Base-by-base conservation (phyloP, 306 rosid species). In the Luffa acutangula region DNA sequence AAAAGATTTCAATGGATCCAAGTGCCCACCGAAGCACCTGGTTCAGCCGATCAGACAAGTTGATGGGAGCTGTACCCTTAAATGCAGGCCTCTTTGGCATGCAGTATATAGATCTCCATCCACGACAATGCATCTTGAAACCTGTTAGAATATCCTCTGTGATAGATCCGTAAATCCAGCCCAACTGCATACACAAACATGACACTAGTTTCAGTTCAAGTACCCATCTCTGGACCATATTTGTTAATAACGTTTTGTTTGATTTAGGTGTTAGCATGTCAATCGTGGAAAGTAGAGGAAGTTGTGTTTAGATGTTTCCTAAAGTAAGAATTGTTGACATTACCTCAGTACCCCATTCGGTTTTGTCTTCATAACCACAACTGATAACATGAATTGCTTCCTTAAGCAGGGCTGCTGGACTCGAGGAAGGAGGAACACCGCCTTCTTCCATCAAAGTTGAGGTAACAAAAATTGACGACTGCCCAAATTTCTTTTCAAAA, bases 11-110 rank as follows among this genome's bases (percentile, higher is more conserved):
- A 81, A 94, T 89, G 79, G 98, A 94, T 12, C 98, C 98, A 48
- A 92, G 90, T 5, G 98, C 97, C 98, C 98, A 94, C 48, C 97
- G 93, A 88, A 94, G 98, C 80, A 94, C 98, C 81, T 94, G 98
- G 88, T 94, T 94, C 75, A 94, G 93, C 80, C 98, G 57, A 86
- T 94, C 98, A 56, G 98, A 94, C 90, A 94, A 87, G 88, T 92
- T 94, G 87, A 94, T 94, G 17, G 98, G 97, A 85, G 98, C 98
- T 54, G 98, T 94, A 67, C 98, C 98, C 96, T 92, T 94, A 83
- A 94, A 94, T 78, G 98, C 98, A 14, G 92, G 80, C 79, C 88
- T 85, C 82, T 85, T 88, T 60, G 98, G 97, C 92, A 89, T 88
- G 72, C 98, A 94, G 85, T 94, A 94, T 76, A 94, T 92, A 31